Conservation (phyloP, 2,329 filamentous ascomycete species). For the Fusarium hainanense region DNA sequence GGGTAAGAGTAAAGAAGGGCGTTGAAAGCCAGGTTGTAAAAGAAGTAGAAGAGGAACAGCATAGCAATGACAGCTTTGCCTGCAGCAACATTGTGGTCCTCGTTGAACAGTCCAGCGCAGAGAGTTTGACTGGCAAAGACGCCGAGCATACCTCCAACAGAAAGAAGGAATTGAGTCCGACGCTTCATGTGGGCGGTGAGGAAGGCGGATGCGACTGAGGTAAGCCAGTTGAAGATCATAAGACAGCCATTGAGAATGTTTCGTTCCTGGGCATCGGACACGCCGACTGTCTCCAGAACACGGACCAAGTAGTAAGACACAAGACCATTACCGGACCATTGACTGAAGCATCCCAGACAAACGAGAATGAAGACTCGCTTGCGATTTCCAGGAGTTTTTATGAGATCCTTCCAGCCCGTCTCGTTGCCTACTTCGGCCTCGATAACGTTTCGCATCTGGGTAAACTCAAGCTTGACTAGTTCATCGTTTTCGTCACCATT, state of each 20-base stretch:
- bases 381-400: conserved; percentile 20
- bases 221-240: conserved; percentile 41
- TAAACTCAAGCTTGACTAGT: conserved; percentile 27
- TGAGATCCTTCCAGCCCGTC: conserved; percentile 18
- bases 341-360: conserved; percentile 31
- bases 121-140: conserved; percentile 31
- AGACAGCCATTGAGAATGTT: conserved; percentile 38
- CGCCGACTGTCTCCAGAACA: conserved; percentile 12
- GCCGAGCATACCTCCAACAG: conserved; percentile 25
- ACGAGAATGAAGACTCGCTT: conserved; percentile 19
- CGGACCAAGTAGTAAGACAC: conserved; percentile 27
- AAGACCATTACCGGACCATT: conserved; percentile 33
- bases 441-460: conserved; percentile 33
- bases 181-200: conserved; percentile 27
- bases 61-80: conserved; percentile 20
- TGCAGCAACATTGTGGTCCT: conserved; percentile 6
- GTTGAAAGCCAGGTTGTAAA: conserved; percentile 39
- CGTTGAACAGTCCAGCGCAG: conserved; percentile 28
- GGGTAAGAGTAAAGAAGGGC: conserved; percentile 31
- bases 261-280: background rate
- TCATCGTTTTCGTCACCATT: background rate
- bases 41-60: conserved; percentile 31
- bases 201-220: conserved; percentile 26
- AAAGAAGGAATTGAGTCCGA: conserved; percentile 35
- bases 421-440: conserved; percentile 24